These are phyloP conservation scores for Priceomyces melissophilus DNA, from an alignment of 805 yeast genomes.

Conservation along the genomic window DNA sequence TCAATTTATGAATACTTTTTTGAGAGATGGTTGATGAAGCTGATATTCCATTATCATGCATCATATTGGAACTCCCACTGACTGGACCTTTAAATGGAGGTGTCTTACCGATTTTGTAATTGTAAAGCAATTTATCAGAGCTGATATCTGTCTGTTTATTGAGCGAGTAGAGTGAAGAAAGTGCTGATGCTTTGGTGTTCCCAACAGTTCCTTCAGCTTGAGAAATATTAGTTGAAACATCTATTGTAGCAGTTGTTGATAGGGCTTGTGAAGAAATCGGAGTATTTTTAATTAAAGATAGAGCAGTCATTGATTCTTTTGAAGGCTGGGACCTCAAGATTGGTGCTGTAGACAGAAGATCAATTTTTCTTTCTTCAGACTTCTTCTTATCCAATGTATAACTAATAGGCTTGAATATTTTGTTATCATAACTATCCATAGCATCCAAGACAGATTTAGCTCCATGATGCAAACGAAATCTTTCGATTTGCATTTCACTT, in stretches of 20 bases:
- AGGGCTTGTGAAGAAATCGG: slow-evolving; percentile 11
- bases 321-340: slow-evolving; percentile 3
- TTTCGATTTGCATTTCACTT: slow-evolving; percentile 62
- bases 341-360: not conserved
- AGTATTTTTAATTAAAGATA: slow-evolving; percentile 24
- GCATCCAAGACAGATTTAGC: slow-evolving; percentile 49
- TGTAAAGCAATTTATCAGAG: too few species aligned
- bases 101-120: too few species aligned
- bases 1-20: not conserved
- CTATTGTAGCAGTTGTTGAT: slow-evolving; percentile 18
- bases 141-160: slow-evolving; percentile 26
- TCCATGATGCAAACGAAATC: slow-evolving; percentile 39
- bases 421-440: slow-evolving; percentile 67
- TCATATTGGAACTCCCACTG: too few species aligned
- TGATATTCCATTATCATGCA: too few species aligned
- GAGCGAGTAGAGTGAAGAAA: slow-evolving; percentile 34
- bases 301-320: slow-evolving; percentile 12
- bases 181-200: slow-evolving; percentile 30
- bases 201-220: slow-evolving; percentile 38
- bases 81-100: too few species aligned
- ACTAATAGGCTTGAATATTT: slow-evolving; percentile 41
- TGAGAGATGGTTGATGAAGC: not conserved
- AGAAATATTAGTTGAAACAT: slow-evolving; percentile 30
- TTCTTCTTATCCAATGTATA: not conserved
- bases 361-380: slow-evolving; percentile 2